These are phyloP conservation scores for Salinomyces thailandicus DNA, from an alignment of 2,329 filamentous ascomycete genomes.

Conservation along the genomic window DNA sequence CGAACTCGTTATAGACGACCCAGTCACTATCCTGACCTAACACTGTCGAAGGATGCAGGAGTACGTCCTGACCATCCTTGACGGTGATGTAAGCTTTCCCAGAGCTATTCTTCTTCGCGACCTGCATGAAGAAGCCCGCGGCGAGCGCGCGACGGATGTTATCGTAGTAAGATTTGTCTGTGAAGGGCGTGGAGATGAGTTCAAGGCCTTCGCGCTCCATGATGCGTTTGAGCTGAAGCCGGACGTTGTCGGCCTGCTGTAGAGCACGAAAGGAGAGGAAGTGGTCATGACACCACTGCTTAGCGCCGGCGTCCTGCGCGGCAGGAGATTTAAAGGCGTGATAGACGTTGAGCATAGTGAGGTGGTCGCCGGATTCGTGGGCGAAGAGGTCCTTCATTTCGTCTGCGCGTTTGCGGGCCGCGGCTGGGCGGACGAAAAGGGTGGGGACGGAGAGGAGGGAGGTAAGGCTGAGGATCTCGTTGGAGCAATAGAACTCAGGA, in stretches of 20 bases:
- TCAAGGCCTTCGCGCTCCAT: constrained; percentile 90
- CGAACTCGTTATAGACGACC: constrained; percentile 98
- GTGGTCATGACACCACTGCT: constrained; percentile 94
- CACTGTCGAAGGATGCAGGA: constrained; percentile 88
- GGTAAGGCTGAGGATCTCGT: constrained; percentile 93
- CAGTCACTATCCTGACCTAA: constrained; percentile 83
- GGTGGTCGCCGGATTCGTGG: constrained; percentile 86
- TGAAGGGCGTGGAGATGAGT: constrained; percentile 77
- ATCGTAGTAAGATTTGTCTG: constrained; percentile 94
- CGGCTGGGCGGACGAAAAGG: constrained; percentile 79
- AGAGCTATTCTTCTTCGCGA: constrained; percentile 81
- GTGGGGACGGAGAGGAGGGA: constrained; percentile 89
- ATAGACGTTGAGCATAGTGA: constrained; percentile 94
- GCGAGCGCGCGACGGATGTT: constrained; percentile 92
- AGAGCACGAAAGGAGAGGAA: constrained; percentile 84
- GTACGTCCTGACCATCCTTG: constrained; percentile 89
- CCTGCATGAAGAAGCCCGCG: constrained; percentile 98
- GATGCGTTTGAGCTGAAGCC: constrained; percentile 81
- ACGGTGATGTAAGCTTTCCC: constrained; percentile 91
- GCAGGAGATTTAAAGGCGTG: constrained; percentile 82
- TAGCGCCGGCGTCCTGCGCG: constrained; percentile 60
- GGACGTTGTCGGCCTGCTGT: constrained; percentile 87
- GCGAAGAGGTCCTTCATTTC: constrained; percentile 95
- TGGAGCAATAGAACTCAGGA: constrained; percentile 96
- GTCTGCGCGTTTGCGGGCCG: constrained; percentile 79